Percentiles rank a stretch among this genome's conserved stretches.
These are phyloP conservation scores for Globisporangium uncinulatum DNA, from an alignment of 352 stramenopile genomes.

Conservation along the genomic window DNA sequence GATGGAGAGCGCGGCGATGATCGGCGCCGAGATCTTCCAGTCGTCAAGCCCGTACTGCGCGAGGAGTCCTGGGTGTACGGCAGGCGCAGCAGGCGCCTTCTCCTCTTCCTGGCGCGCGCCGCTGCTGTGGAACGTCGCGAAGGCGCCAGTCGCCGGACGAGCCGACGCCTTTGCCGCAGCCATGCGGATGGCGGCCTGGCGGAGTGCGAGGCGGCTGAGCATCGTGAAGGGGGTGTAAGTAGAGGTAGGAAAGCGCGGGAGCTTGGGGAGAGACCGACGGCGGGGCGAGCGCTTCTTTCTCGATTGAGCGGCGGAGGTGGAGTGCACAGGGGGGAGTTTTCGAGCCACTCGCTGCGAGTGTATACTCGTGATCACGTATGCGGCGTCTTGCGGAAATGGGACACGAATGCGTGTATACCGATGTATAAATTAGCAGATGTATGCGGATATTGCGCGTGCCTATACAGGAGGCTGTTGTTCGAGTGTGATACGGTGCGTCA, in stretches of 20 bases:
- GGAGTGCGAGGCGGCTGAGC: conserved; percentile 73
- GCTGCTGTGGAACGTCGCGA: conserved; percentile 55
- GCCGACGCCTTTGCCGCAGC: conserved; percentile 26
- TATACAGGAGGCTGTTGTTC: background rate
- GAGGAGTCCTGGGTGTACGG: conserved; percentile 51
- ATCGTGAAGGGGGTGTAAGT: conserved; percentile 20
- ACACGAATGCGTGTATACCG: background rate
- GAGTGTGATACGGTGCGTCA: background rate
- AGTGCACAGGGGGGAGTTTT: background rate
- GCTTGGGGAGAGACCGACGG: background rate
- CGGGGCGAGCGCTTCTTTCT: background rate
- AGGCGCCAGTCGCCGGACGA: conserved; percentile 6
- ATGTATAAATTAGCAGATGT: background rate
- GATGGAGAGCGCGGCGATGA: conserved; percentile 66
- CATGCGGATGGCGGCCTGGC: conserved; percentile 50
- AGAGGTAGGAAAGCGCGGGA: too few relatives aligned
- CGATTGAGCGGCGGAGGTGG: background rate
- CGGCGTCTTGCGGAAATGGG: background rate
- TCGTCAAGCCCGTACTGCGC: conserved; percentile 66
- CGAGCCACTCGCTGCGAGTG: background rate
- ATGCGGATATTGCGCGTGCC: background rate
- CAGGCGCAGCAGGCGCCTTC: conserved; percentile 30
- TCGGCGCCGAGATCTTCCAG: conserved; percentile 80
- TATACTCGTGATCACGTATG: background rate
- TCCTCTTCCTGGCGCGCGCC: conserved; percentile 42